A percentile compares a stretch with the other conserved stretches of the same genome.
These are phyloP conservation scores for Candida frijolesensis DNA, from an alignment of 1,139 yeast genomes.

Conservation along the genomic window DNA sequence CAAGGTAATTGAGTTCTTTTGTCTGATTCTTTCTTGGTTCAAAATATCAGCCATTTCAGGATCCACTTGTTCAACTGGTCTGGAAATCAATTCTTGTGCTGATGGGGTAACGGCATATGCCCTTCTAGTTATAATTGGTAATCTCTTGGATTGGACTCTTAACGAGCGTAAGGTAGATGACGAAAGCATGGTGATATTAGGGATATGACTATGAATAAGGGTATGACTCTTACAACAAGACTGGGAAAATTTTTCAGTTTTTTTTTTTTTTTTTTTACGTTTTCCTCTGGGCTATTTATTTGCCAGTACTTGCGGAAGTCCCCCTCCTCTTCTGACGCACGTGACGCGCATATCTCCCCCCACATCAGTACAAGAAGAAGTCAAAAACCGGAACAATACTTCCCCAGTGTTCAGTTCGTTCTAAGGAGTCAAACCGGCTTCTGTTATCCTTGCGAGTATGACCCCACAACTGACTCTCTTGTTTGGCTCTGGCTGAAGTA, in stretches of 20 bases:
- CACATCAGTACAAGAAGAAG: background rate
- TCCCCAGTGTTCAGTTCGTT: background rate
- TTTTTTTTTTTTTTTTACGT: background rate
- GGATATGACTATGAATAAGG: background rate
- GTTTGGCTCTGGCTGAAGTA: constrained; percentile 20
- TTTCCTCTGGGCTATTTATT: background rate
- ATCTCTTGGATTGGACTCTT: constrained; percentile 19
- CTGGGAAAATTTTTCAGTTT: background rate
- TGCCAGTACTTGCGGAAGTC: background rate
- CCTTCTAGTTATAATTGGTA: constrained; percentile 19
- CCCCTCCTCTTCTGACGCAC: too few relatives aligned
- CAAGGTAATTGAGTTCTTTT: constrained; percentile 84
- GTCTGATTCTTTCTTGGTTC: constrained; percentile 75
- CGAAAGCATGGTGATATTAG: constrained; percentile 19
- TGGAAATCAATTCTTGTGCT: constrained; percentile 59
- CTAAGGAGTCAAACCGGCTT: background rate
- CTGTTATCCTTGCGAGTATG: background rate
- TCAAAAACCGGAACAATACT: background rate
- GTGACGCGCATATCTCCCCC: too few relatives aligned
- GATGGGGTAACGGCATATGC: constrained; percentile 51
- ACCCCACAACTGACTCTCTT: constrained; percentile 15
- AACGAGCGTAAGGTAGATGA: constrained; percentile 24
- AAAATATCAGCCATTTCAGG: constrained; percentile 85
- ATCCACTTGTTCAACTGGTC: constrained; percentile 67
- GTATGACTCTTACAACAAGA: too few relatives aligned